phyloP scores from a whole-genome alignment of 495 filamentous ascomycete species.

The Aspergillus conjunctus region DNA sequence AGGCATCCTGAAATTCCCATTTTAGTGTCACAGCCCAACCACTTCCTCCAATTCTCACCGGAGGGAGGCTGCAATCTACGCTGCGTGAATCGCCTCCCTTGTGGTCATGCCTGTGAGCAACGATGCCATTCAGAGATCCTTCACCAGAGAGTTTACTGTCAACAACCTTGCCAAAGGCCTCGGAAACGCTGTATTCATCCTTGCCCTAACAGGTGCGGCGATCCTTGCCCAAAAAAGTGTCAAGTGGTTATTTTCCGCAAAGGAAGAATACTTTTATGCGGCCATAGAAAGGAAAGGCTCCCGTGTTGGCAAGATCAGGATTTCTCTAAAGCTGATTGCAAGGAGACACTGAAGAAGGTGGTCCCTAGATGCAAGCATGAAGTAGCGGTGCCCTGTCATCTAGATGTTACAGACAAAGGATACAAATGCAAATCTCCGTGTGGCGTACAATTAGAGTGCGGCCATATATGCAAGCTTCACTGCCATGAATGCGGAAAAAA shows the following conservation, averaged over 20 bases:
- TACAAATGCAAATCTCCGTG: constrained; percentile 56
- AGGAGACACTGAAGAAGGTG: constrained; percentile 38
- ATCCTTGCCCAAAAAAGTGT: constrained; percentile 58
- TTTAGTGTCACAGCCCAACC: constrained; percentile 56
- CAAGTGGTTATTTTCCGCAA: constrained; percentile 35
- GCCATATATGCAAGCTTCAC: constrained; percentile 56
- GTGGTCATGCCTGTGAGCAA: constrained; percentile 70
- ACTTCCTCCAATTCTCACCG: constrained; percentile 63
- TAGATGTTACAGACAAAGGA: constrained; percentile 34
- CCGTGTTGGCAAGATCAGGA: constrained; percentile 55
- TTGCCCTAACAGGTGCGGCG: constrained; percentile 64
- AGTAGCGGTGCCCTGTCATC: constrained; percentile 51
- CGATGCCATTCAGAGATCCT: constrained; percentile 71
- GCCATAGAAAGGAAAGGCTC: constrained; percentile 50
- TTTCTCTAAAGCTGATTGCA: constrained; percentile 36
- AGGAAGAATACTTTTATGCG: constrained; percentile 58
- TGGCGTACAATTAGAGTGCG: constrained; percentile 51
- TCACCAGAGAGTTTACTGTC: constrained; percentile 64
- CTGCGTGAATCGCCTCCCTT: constrained; percentile 63
- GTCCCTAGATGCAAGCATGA: constrained; percentile 58
- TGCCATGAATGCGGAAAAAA: constrained; percentile 54
- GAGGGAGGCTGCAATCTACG: constrained; percentile 69
- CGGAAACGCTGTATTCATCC: constrained; percentile 60
- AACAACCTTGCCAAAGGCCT: constrained; percentile 60
- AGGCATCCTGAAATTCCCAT: constrained; percentile 65